Evolutionary conservation across 1,139 yeast genomes (phyloP).

Genomic region (Suhomyces ambrosiae): DNA sequence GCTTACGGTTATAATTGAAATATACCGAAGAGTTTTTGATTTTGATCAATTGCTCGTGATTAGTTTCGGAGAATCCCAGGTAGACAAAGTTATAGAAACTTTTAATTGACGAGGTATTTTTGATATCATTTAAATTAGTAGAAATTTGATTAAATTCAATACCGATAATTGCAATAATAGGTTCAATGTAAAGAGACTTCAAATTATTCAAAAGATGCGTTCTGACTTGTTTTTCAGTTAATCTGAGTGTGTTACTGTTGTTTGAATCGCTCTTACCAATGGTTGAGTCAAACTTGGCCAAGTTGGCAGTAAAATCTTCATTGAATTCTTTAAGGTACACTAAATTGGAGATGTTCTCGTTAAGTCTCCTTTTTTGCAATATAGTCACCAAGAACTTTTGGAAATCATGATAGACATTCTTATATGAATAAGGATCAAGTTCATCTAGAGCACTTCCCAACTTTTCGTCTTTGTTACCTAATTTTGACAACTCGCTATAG

Average conservation of each 20-base stretch:
- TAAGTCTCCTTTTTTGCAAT: slow-evolving; percentile 22
- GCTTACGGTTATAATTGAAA: slow-evolving; percentile 28
- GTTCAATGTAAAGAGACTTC: slow-evolving; percentile 42
- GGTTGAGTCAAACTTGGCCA: slow-evolving; percentile 21
- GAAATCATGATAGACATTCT: slow-evolving; percentile 42
- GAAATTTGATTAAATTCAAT: slow-evolving; percentile 36
- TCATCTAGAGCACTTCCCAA: slow-evolving; percentile 10
- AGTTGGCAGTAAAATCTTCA: slow-evolving; percentile 32
- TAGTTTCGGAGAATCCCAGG: slow-evolving; percentile 8
- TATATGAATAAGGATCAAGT: slow-evolving; percentile 35
- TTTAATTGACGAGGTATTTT: slow-evolving; percentile 30
- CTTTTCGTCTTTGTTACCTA: slow-evolving; percentile 19
- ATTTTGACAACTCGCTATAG: slow-evolving; percentile 17
- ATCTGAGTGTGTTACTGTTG: slow-evolving; percentile 15
- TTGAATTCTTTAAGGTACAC: slow-evolving; percentile 44
- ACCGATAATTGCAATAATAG: slow-evolving; percentile 40
- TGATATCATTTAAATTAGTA: slow-evolving; percentile 33
- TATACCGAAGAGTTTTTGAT: slow-evolving; percentile 32
- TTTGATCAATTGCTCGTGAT: slow-evolving; percentile 9
- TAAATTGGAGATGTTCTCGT: slow-evolving; percentile 30
- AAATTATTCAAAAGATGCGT: slow-evolving; percentile 39
- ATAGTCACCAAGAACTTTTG: slow-evolving; percentile 36
- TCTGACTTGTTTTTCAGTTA: slow-evolving; percentile 38
- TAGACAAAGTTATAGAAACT: slow-evolving; percentile 23
- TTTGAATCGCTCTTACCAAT: slow-evolving; percentile 23